Base-by-base conservation (phyloP, 192 early-diverging fungal species). In the Gamsiella multidivaricata region DNA sequence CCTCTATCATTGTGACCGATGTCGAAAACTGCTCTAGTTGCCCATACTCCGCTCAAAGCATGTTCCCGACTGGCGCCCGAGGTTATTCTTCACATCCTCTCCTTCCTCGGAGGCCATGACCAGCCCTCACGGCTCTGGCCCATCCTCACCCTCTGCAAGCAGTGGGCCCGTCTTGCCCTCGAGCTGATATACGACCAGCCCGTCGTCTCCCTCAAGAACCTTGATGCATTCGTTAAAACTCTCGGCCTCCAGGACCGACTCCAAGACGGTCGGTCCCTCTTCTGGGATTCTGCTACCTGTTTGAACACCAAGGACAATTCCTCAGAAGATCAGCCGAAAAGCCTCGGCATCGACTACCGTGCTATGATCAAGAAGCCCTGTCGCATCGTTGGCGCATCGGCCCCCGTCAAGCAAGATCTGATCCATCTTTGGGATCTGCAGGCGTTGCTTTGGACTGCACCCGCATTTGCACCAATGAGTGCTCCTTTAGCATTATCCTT, bases 381-480 rank as follows among this genome's bases (percentile, higher is more conserved):
- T 54, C 65, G 65, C 8, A 68, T 78, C 23, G 32, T 78, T 17
- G 60, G 61, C 2, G 2, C 26, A 1, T 23, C 31, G 22, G 54
- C 56, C 37, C 66, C 54, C 11, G 39, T 61, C 11, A 78, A 64
- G 32, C 54, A 64, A 17, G 65, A 78, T 37, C 61, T 78, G 5
- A 63, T 64, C 23, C 52, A 69, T 22, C 55, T 78, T 10, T 78
- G 74, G 74, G 74, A 78, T 26, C 46, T 78, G 3, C 74, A 69
- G 41, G 10, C 31, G 6, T 39, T 68, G 9, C 47, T 78, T 4
- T 78, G 65, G 74, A 61, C 43, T 8, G 56, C 49, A n/a, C 73
- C 73, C 25, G 59, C 50, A 8, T 65, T 69, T 28, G 7, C 28
- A 23, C 6, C 18, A 15, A 28, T 20, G 20, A 25, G 8, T 32